These are phyloP conservation scores for Pichia scutulata DNA, from an alignment of 805 yeast species.

Conservation along the genomic window DNA sequence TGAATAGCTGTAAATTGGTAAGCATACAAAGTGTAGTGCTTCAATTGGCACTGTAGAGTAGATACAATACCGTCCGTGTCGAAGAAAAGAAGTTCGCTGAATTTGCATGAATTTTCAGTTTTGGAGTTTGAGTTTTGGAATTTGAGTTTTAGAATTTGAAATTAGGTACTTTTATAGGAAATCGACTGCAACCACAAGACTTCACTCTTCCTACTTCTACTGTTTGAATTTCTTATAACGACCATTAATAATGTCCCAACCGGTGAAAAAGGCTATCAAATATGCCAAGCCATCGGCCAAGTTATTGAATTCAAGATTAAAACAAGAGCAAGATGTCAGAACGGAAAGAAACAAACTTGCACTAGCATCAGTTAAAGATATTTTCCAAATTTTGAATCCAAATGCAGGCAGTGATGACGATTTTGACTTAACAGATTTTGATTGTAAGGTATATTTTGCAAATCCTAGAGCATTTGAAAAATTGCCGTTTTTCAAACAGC, in stretches of 20 bases:
- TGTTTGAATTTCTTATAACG: not conserved
- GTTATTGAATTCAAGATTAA: slow-evolving; percentile 15
- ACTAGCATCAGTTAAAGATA: slow-evolving; percentile 33
- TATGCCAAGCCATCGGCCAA: slow-evolving; percentile 20
- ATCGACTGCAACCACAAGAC: not conserved
- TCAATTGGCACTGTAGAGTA: too few relatives aligned
- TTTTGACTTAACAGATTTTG: slow-evolving; percentile 26
- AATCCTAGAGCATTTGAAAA: slow-evolving; percentile 23
- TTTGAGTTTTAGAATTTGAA: too few relatives aligned
- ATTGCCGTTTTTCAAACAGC: slow-evolving; percentile 47
- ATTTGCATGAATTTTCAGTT: not conserved
- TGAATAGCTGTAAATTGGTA: too few relatives aligned
- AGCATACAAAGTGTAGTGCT: too few relatives aligned
- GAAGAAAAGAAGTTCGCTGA: not conserved
- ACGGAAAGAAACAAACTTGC: slow-evolving; percentile 30
- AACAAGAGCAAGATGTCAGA: slow-evolving; percentile 23
- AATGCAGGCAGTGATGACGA: slow-evolving; percentile 26
- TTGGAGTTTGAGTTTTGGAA: too few relatives aligned
- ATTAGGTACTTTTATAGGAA: too few relatives aligned
- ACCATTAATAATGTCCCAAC: not conserved
- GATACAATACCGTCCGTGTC: too few relatives aligned
- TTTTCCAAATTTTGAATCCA: slow-evolving; percentile 28
- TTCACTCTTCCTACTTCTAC: too few relatives aligned
- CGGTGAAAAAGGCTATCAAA: slow-evolving; percentile 2
- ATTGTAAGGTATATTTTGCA: slow-evolving; percentile 26